Base-by-base conservation (phyloP, 345 rosid genomes). In the Rhizophora mangle region DNA sequence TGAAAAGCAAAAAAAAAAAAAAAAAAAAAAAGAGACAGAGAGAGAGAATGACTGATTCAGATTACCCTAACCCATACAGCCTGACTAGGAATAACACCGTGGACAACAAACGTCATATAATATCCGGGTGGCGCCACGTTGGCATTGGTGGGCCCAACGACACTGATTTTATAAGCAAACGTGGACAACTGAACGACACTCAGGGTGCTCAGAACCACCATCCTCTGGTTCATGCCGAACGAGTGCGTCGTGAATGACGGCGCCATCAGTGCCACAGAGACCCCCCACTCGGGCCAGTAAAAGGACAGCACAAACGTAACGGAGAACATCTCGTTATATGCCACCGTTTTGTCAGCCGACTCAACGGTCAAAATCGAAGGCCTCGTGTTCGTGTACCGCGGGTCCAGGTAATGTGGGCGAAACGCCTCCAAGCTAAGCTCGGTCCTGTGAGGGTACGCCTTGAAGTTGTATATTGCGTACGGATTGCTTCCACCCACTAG, bases 401-500 rank as follows among this genome's bases (percentile, higher is more conserved):
- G 73, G 63, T 83, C 80, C 34, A 93, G 72, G 77, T 91, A 93
- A 6, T 75, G 87, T 51, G 94, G 98, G 73, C 69, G 63, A 72
- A 81, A 89, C 1, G 97, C 96, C 82, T 91, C 94, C 62, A 93
- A 81, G 71, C 97, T 89, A 68, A 93, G 78, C 34, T 89, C 91
- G 5, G 97, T 91, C 56, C 87, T 91, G 75, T 86, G 88, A 2
- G 82, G 85, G 21, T 62, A n/a, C 52, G 83, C 89, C 18, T 84
- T 86, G 85, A 89, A 91, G 74, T 88, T 81, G 81, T 93, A 89
- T 57, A 36, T 74, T 30, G 63, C 63, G 81, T 93, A 86, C 19
- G 96, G 98, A 70, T 93, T 93, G 79, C 98, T 89, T 22, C 98
- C 98, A 16, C 92, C 96, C 63, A 93, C 88, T 26, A 93, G 72